Percentiles rank a stretch among this genome's conserved stretches.
Evolutionary conservation across 345 rosid genomes (phyloP).

Genomic region (Boechera stricta): DNA sequence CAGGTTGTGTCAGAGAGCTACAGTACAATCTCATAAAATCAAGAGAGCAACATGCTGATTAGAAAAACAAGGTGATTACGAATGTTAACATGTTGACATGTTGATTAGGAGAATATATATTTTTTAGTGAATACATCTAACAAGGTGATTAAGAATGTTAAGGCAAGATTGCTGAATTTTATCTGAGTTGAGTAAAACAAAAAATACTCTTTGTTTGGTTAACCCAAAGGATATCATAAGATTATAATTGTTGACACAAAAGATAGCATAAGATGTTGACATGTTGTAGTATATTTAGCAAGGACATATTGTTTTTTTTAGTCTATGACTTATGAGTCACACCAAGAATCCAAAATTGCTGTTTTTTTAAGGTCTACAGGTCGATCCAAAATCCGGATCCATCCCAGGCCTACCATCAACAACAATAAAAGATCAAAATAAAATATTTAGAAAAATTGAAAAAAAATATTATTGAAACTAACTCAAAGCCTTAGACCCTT

Average conservation of each 20-base stretch:
- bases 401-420: too few species aligned
- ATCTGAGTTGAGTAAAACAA: neutral
- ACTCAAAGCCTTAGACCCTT: too few species aligned
- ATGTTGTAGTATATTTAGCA: too few species aligned
- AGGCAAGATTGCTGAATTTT: neutral
- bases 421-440: too few species aligned
- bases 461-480: too few species aligned
- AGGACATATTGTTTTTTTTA: too few species aligned
- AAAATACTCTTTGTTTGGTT: neutral
- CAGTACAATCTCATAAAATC: conserved; percentile 3
- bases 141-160: neutral
- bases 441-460: too few species aligned
- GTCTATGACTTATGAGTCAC: too few species aligned
- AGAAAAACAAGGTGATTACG: neutral
- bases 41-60: conserved; percentile 2
- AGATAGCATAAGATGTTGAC: too few species aligned
- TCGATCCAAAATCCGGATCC: too few species aligned
- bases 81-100: neutral
- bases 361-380: too few species aligned
- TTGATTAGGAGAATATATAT: neutral
- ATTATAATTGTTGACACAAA: neutral
- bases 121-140: neutral
- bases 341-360: too few species aligned
- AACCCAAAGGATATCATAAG: neutral
- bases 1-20: neutral